Evolutionary conservation across 768 basidiomycete genomes (phyloP), one percentile per base, ranked within the genome.

Genomic region (Neoboletus magnificus): DNA sequence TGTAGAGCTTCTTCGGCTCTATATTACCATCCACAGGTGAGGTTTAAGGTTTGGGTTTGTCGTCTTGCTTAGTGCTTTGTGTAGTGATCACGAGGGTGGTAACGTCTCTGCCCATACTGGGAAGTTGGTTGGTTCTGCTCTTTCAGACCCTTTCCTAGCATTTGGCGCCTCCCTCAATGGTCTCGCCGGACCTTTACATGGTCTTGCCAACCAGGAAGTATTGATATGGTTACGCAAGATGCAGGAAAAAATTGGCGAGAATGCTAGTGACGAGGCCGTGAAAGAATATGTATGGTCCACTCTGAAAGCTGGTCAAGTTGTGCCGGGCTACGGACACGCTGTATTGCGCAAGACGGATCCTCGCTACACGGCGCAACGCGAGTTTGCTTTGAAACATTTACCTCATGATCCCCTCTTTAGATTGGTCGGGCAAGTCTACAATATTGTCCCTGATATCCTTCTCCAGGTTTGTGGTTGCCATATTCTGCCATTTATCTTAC

Each of bases 21-120:
- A 98, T 79, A 85, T 98, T 74, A 96, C 94, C 63, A 95, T 98
- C 68, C 96, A 98, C 82, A 94, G 87, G 82, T 85, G 47, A 44
- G 60, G 48, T 41, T 23, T 23, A 35, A 8, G 36, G 37, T 29
- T 5, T 8, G 42, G 11, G 35, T 0, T 9, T 30, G 2, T 15
- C 6, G 4, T 46, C 18, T 36, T 49, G 49, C 48, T 55, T 43
- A 42, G 33, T 37, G 29, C 29, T 22, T 45, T 23, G 22, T 47
- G 11, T 50, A 88, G 89, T 70, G 96, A 98, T 70, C 96, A 98
- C 76, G 96, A 98, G 75, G 96, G 96, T 71, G 96, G 96, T 43
- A 98, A 98, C 64, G 96, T 98, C 58, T 98, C 96, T 49, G 93
- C 93, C 2, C 93, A 95, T 78, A 89, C 93, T 22, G 91, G 91